Evolutionary conservation across 2,329 filamentous ascomycete species (phyloP).

Genomic region (Penicillium sp.): DNA sequence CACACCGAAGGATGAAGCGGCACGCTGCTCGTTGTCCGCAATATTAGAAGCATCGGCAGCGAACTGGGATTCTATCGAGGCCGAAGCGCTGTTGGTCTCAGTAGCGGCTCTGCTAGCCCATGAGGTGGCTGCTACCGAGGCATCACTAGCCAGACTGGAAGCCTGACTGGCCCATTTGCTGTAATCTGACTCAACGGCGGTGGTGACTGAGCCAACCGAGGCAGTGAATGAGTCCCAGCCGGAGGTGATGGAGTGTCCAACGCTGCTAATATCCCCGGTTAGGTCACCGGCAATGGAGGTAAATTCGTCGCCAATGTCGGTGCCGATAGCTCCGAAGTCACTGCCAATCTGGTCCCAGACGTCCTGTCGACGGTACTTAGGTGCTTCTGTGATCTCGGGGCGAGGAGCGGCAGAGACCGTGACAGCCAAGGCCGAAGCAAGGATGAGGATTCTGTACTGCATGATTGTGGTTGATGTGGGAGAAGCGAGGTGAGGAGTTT

Average conservation of each 20-base stretch:
- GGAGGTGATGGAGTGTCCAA: conserved; percentile 12
- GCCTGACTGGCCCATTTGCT: conserved; percentile 12
- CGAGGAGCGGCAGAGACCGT: conserved; percentile 10
- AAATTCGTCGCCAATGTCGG: conserved; percentile 12
- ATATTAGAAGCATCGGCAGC: conserved; percentile 11
- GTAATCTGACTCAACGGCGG: conserved; percentile 3
- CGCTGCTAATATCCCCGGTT: conserved; percentile 5
- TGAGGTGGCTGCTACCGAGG: conserved; percentile 7
- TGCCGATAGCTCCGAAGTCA: conserved; percentile 11
- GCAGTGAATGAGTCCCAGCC: conserved; percentile 9
- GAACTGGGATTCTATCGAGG: conserved; percentile 10
- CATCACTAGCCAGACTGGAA: conserved; percentile 9
- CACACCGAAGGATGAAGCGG: conserved; percentile 7
- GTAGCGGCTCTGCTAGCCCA: conserved; percentile 3
- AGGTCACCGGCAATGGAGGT: conserved; percentile 6
- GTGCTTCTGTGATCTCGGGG: conserved; percentile 14
- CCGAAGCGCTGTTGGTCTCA: conserved; percentile 9
- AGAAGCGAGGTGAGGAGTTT: background rate
- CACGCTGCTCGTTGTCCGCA: conserved; percentile 8
- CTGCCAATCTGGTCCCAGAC: conserved; percentile 10
- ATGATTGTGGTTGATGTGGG: background rate
- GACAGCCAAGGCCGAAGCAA: conserved; percentile 7
- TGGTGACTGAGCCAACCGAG: background rate
- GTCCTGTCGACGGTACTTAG: conserved; percentile 4
- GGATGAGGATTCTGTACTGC: conserved; percentile 13